Evolutionary conservation across 1,284 basidiomycete genomes (phyloP).

Genomic region (Rhodotorula glutinis): DNA sequence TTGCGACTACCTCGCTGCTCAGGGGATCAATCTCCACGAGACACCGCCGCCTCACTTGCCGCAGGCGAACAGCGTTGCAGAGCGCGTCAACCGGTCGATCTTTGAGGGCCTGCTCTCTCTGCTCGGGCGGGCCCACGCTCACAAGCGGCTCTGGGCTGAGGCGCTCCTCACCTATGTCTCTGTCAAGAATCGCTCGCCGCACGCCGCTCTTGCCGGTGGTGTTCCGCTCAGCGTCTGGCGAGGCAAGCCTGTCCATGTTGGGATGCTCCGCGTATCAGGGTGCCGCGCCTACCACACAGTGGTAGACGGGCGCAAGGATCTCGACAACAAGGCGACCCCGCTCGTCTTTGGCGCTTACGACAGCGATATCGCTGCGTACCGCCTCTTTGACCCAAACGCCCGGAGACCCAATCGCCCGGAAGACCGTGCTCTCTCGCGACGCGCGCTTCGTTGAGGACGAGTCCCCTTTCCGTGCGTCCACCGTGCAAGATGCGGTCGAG

Average conservation of each 20-base stretch:
- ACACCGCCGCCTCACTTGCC: slow-evolving; percentile 50
- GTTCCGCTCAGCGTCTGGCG: slow-evolving; percentile 47
- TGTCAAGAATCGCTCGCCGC: slow-evolving; percentile 48
- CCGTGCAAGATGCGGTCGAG: not conserved
- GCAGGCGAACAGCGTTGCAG: slow-evolving; percentile 46
- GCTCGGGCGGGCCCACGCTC: slow-evolving; percentile 43
- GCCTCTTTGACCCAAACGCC: slow-evolving; percentile 12
- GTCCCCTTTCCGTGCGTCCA: not conserved
- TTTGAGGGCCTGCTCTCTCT: slow-evolving; percentile 44
- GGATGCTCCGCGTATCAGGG: slow-evolving; percentile 46
- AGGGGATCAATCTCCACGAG: slow-evolving; percentile 47
- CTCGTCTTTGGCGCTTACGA: slow-evolving; percentile 10
- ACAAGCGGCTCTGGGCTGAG: slow-evolving; percentile 48
- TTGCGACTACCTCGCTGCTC: slow-evolving; percentile 39
- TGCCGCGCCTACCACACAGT: slow-evolving; percentile 49
- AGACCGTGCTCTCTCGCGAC: not conserved
- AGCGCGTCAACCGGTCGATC: slow-evolving; percentile 45
- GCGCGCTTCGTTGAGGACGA: slow-evolving; percentile 6
- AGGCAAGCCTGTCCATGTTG: slow-evolving; percentile 45
- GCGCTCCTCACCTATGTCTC: slow-evolving; percentile 45
- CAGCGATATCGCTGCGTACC: slow-evolving; percentile 2
- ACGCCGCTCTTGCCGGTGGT: slow-evolving; percentile 30
- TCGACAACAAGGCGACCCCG: not conserved
- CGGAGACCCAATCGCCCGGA: not conserved
- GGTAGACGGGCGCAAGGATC: slow-evolving; percentile 20